Base-by-base conservation (phyloP, 768 basidiomycete species). In the Lactarius pseudohatsudake region DNA sequence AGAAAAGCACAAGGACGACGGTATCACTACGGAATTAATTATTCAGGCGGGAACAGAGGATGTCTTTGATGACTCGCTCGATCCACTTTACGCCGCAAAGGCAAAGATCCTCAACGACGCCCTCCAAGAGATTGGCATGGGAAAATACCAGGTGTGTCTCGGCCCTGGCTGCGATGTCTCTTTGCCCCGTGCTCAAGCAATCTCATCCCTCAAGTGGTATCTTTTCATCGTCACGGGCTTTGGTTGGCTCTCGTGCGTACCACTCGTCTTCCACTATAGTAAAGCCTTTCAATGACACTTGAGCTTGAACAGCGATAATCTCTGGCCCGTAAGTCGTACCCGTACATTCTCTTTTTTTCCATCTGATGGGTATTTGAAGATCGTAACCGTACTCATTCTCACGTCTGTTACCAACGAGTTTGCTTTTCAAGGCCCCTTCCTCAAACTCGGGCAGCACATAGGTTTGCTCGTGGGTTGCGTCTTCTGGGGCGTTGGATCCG, bases 231-330 rank as follows among this genome's bases (percentile, higher is more conserved):
- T 89, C 32, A 81, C 87, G 8, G 89, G 88, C 1, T 89, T 91
- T 75, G 89, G 89, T 45, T 91, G 88, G 88, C 80, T 90, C 65
- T 86, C 87, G 87, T 89, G 73, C 76, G 87, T 79, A 7, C 60
- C 62, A 10, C 3, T 11, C 45, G 58, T 26, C 20, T 34, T 18
- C 9, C 9, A 9, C 16, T 13, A 13, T 38, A 15, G 38, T 40
- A 40, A 6, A 40, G 36, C 36, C 26, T 3, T 50, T 50, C 30
- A 32, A 30, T 54, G 13, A n/a, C 38, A 28, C n/a, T 32, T 59
- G 13, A 10, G 1, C 71, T 32, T 59, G 13, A n/a, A 3, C 71
- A 86, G 88, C n/a, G 88, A 90, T 71, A 89, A 87, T 66, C 79
- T 89, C 32, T 90, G 88, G 88, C 88, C 87, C 18, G 88, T 88